Evolutionary conservation across 768 basidiomycete genomes (phyloP).

Genomic region (Gymnopilus dilepis): DNA sequence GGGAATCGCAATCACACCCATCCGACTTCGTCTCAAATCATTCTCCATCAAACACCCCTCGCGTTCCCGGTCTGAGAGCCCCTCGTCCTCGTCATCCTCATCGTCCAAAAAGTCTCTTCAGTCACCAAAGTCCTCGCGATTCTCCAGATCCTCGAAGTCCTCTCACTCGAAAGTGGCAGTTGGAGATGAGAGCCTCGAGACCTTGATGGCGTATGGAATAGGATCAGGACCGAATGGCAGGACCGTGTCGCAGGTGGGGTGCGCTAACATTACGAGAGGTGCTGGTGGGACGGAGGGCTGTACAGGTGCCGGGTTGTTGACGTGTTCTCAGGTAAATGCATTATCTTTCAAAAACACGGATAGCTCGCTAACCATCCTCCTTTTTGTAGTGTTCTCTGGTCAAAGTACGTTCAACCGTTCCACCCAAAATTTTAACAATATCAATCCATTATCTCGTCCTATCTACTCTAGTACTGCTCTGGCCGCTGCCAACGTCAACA

Average conservation of each 20-base stretch:
- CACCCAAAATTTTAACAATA: too few relatives aligned
- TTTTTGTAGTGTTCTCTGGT: constrained; percentile 28
- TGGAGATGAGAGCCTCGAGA: too few relatives aligned
- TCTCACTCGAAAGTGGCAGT: too few relatives aligned
- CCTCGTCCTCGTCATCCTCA: too few relatives aligned
- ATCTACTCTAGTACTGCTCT: constrained; percentile 38
- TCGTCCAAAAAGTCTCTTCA: too few relatives aligned
- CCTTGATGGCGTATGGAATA: constrained; percentile 34
- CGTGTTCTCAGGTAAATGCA: constrained; percentile 36
- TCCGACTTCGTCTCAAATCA: too few relatives aligned
- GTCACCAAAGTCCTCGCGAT: too few relatives aligned
- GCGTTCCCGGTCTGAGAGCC: too few relatives aligned
- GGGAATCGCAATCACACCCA: too few relatives aligned
- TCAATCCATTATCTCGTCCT: neutral
- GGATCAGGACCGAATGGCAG: constrained; percentile 30
- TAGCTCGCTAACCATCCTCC: neutral
- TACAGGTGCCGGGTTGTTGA: constrained; percentile 26
- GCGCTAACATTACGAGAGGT: constrained; percentile 25
- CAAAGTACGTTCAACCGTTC: constrained; percentile 18
- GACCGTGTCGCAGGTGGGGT: constrained; percentile 22
- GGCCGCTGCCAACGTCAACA: constrained; percentile 40
- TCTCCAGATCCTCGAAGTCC: too few relatives aligned
- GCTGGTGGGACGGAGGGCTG: constrained; percentile 14
- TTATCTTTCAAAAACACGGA: too few relatives aligned
- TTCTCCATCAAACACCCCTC: constrained; percentile 22